These are phyloP conservation scores for Dactylonectria estremocensis DNA, from an alignment of 2,329 filamentous ascomycete genomes.

Conservation along the genomic window DNA sequence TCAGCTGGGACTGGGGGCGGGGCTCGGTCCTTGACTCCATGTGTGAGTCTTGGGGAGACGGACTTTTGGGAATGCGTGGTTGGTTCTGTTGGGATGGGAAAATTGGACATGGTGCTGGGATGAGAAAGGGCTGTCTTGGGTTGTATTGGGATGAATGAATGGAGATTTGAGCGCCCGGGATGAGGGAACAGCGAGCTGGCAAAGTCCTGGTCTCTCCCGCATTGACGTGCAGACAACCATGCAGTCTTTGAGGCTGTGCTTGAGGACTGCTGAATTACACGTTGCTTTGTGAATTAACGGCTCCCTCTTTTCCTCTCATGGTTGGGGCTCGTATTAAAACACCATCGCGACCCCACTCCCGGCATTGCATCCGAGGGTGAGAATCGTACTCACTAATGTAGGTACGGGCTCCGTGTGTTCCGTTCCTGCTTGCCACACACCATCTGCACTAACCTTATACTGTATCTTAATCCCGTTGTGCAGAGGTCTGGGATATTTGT, in stretches of 20 bases:
- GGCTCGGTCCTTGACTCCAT: slow-evolving; percentile 20
- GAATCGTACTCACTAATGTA: slow-evolving; percentile 42
- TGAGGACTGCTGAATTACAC: neutral
- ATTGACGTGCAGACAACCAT: slow-evolving; percentile 13
- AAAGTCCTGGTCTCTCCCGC: slow-evolving; percentile 11
- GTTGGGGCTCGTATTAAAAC: slow-evolving; percentile 42
- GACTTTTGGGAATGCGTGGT: slow-evolving; percentile 12
- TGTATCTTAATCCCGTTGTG: slow-evolving; percentile 10
- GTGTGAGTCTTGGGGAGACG: slow-evolving; percentile 14
- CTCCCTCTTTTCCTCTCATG: slow-evolving; percentile 8
- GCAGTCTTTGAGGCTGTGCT: slow-evolving; percentile 25
- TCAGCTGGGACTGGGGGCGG: slow-evolving; percentile 9
- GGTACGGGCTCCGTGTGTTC: slow-evolving; percentile 29
- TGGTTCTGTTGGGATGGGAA: slow-evolving; percentile 14
- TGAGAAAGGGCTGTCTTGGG: neutral
- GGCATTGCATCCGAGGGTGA: slow-evolving; percentile 31
- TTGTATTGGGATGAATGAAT: slow-evolving; percentile 16
- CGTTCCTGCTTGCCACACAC: slow-evolving; percentile 20
- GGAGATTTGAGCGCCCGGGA: slow-evolving; percentile 15
- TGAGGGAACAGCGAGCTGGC: neutral
- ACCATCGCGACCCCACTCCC: slow-evolving; percentile 32
- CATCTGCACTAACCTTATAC: slow-evolving; percentile 16
- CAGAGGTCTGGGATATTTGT: slow-evolving; percentile 1
- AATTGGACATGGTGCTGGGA: slow-evolving; percentile 3
- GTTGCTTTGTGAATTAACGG: neutral